A percentile compares a stretch with the other conserved stretches of the same genome.
Conservation (phyloP, 2,329 filamentous ascomycete genomes). For the Aspergillus thermomutatus region DNA sequence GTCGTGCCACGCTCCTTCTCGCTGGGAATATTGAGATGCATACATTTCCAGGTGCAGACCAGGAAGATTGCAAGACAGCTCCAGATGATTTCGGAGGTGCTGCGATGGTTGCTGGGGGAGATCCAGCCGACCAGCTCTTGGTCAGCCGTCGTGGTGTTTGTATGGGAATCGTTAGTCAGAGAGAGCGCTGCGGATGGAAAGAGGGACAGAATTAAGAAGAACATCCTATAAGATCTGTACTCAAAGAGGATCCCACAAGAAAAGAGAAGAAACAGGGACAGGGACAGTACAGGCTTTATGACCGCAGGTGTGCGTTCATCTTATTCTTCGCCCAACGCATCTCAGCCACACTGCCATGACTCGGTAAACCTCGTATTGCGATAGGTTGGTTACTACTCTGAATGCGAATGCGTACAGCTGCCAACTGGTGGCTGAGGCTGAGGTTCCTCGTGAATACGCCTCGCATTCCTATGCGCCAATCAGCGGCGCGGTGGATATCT, state of each 20-base stretch:
- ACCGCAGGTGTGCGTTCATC: background rate
- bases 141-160: background rate
- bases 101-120: background rate
- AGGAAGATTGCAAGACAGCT: constrained; percentile 3
- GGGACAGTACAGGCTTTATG: background rate
- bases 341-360: background rate
- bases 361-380: background rate
- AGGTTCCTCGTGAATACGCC: background rate
- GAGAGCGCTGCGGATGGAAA: background rate
- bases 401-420: background rate
- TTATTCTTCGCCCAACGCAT: background rate
- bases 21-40: constrained; percentile 3
- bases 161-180: background rate
- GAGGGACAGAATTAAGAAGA: background rate
- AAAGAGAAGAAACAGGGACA: background rate
- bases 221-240: background rate
- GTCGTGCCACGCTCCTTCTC: constrained; percentile 1
- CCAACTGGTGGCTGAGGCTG: background rate
- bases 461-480: background rate
- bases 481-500: background rate
- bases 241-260: background rate
- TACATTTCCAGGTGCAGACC: constrained; percentile 5
- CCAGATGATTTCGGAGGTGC: constrained; percentile 6
- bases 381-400: background rate
- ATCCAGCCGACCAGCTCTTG: constrained; percentile 3